Percentiles rank a stretch among this genome's conserved stretches.
phyloP scores from a whole-genome alignment of 176 grass and related monocot genomes.

The Aegilops tauschii region DNA sequence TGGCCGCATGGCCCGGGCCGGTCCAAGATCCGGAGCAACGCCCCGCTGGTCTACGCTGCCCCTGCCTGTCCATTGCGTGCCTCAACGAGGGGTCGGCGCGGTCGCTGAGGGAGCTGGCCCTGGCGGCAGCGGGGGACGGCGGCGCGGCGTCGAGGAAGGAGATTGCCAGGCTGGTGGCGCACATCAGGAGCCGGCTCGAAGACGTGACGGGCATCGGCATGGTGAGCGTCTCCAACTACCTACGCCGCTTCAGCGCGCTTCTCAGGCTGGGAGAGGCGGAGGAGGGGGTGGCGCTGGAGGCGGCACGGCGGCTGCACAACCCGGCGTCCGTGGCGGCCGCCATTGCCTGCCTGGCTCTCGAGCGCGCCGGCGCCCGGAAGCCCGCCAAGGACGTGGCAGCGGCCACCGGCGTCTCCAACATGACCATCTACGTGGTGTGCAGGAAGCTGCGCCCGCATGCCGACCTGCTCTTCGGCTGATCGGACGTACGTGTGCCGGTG shows the following conservation, averaged over 20 bases:
- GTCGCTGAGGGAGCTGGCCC: constrained; percentile 29
- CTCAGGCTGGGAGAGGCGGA: constrained; percentile 26
- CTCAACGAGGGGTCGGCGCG: constrained; percentile 26
- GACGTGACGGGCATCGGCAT: not conserved
- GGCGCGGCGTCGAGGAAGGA: constrained; percentile 25
- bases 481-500: not conserved
- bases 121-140: not conserved
- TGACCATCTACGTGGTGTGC: not conserved
- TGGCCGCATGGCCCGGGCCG: not conserved
- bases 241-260: constrained; percentile 18
- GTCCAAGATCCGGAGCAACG: not conserved
- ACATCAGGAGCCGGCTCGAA: not conserved
- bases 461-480: not conserved
- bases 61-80: not conserved
- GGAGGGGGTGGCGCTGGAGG: not conserved
- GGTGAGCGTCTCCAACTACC: not conserved
- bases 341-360: constrained; percentile 26
- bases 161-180: not conserved
- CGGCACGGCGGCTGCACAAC: constrained; percentile 2
- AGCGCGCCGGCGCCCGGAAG: not conserved
- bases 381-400: constrained; percentile 20
- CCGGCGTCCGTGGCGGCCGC: constrained; percentile 18
- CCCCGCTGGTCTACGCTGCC: constrained; percentile 20
- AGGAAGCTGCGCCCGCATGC: not conserved
- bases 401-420: constrained; percentile 33